A percentile compares a stretch with the other conserved stretches of the same genome.
Conservation (phyloP, 2,329 filamentous ascomycete genomes). For the Neocatenulostroma microsporum region DNA sequence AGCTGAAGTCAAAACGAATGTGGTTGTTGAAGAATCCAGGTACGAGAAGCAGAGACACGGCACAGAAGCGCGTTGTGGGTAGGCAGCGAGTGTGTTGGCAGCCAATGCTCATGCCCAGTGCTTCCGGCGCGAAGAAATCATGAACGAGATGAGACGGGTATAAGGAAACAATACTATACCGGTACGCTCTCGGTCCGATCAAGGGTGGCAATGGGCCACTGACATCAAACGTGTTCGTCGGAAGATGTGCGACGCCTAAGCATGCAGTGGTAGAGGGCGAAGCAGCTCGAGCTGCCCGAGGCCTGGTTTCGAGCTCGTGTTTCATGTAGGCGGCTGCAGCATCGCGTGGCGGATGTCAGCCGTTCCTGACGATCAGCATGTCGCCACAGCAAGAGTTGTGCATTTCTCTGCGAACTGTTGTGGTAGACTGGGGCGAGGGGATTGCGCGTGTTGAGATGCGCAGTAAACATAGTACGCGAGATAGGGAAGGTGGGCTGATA, state of each 20-base stretch:
- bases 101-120: too few species aligned
- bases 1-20: too few species aligned
- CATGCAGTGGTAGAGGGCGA: slow-evolving; percentile 2
- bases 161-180: slow-evolving; percentile 1
- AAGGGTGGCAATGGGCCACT: background rate
- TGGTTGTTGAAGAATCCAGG: background rate
- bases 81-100: too few species aligned
- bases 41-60: background rate
- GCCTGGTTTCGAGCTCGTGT: too few species aligned
- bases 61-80: background rate
- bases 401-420: too few species aligned
- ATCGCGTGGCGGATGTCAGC: background rate
- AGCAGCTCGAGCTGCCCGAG: background rate
- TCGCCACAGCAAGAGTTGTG: too few species aligned
- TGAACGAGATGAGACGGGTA: slow-evolving; percentile 1
- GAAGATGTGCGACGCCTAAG: too few species aligned
- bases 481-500: background rate
- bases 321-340: slow-evolving; percentile 4
- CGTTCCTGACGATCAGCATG: too few species aligned
- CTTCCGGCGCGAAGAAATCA: too few species aligned
- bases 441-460: too few species aligned
- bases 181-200: background rate
- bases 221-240: too few species aligned
- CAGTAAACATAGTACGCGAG: slow-evolving; percentile 4
- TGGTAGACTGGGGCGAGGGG: too few species aligned